Evolutionary conservation across 352 stramenopile species (phyloP).

Genomic region (Phytopythium mirpurense): DNA sequence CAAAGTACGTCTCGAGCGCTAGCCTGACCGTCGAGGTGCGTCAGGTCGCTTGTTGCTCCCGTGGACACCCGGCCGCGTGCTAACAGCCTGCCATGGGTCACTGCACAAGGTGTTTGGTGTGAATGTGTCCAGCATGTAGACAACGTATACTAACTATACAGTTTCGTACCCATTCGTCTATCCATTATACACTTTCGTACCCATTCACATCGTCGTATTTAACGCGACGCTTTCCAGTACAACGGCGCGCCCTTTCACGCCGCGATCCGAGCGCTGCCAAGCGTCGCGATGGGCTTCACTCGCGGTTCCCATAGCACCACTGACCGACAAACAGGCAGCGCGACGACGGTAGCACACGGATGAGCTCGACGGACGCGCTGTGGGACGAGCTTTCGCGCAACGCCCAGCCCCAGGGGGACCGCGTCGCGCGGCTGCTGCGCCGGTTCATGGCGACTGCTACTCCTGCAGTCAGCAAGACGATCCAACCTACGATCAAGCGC

Average conservation of each 20-base stretch:
- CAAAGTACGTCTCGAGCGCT: constrained; percentile 41
- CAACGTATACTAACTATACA: background rate
- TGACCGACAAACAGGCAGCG: background rate
- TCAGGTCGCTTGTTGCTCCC: no score
- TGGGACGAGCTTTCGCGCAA: constrained; percentile 48
- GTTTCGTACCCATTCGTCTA: background rate
- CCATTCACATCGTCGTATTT: background rate
- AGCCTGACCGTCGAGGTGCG: constrained; percentile 45
- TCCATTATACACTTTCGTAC: background rate
- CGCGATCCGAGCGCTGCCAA: background rate
- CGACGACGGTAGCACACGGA: background rate
- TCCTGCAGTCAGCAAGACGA: constrained; percentile 3
- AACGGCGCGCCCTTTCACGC: background rate
- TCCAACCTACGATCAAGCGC: no score
- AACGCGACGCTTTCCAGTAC: background rate
- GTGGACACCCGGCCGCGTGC: no score
- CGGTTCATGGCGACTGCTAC: constrained; percentile 29
- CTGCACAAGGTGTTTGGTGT: background rate
- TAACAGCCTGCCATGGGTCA: no score
- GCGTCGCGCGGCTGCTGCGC: constrained; percentile 29
- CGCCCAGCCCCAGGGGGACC: constrained; percentile 12
- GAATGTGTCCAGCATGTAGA: background rate
- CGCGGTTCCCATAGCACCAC: background rate
- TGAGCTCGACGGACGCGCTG: constrained; percentile 29
- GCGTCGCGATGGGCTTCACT: background rate